Percentiles rank a stretch among this genome's conserved stretches.
These are phyloP conservation scores for Alternaria conjuncta DNA, from an alignment of 2,329 filamentous ascomycete genomes.

Conservation along the genomic window DNA sequence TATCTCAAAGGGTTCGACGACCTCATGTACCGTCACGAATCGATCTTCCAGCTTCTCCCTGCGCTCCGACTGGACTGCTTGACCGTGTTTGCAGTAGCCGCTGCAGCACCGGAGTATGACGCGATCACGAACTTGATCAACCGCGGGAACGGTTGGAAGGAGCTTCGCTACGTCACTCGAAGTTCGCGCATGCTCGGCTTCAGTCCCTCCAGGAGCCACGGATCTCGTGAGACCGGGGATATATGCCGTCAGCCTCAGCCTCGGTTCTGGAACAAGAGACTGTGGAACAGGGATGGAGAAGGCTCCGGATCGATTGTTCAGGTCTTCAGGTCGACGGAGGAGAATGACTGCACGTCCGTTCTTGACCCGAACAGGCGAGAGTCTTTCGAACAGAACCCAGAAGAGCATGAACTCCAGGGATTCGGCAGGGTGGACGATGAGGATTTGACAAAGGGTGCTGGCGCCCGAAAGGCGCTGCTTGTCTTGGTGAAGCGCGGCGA, in stretches of 20 bases:
- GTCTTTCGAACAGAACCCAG: conserved; percentile 10
- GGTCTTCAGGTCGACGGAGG: conserved; percentile 13
- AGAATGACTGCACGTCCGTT: conserved; percentile 10
- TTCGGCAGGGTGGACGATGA: conserved; percentile 19
- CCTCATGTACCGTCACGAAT: conserved; percentile 20
- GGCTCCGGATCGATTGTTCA: conserved; percentile 11
- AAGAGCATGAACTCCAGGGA: conserved; percentile 6
- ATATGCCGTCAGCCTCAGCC: conserved; percentile 19
- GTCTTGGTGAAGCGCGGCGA: conserved; percentile 18
- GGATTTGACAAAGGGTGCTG: conserved; percentile 13
- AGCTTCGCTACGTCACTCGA: conserved; percentile 18
- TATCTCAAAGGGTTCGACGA: conserved; percentile 23
- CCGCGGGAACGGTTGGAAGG: conserved; percentile 22
- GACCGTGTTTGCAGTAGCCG: conserved; percentile 14
- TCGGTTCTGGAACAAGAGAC: conserved; percentile 11
- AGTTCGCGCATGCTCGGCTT: conserved; percentile 22
- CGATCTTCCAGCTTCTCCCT: conserved; percentile 20
- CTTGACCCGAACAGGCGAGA: conserved; percentile 12
- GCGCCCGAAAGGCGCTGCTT: conserved; percentile 13
- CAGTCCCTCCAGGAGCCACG: conserved; percentile 16
- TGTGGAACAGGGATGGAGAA: conserved; percentile 12
- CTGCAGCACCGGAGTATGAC: conserved; percentile 22
- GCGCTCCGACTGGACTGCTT: conserved; percentile 18
- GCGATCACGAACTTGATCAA: conserved; percentile 18
- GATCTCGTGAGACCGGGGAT: conserved; percentile 17